Percentiles rank a stretch among this genome's conserved stretches.
Evolutionary conservation across 164 flowering plant species (phyloP).

Genomic region (Vitis labrusca): DNA sequence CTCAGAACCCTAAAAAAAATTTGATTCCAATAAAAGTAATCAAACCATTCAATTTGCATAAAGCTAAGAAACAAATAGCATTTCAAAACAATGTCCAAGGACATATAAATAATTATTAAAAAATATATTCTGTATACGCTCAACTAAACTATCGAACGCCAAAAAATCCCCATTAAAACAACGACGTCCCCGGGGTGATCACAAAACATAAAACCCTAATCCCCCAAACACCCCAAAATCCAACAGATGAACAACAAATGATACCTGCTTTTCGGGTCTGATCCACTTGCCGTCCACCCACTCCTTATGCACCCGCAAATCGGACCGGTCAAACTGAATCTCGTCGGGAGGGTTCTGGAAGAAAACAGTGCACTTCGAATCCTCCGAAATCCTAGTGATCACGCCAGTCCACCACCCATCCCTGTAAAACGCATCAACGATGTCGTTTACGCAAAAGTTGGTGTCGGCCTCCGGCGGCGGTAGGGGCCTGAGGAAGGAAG

Average conservation of each 20-base stretch:
- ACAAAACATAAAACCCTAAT: no score
- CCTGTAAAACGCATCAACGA: conserved; percentile 29
- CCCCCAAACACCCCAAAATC: no score
- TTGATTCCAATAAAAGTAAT: no score
- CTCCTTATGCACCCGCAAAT: conserved; percentile 22
- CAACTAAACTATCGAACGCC: no score
- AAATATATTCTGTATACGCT: no score
- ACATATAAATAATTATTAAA: no score
- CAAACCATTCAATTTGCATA: no score
- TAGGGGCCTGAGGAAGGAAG: conserved; percentile 20
- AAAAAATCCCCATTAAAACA: not conserved
- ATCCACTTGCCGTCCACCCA: conserved; percentile 35
- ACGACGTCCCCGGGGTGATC: not conserved
- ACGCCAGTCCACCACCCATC: conserved; percentile 50
- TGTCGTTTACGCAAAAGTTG: conserved; percentile 23
- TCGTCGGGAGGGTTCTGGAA: conserved; percentile 31
- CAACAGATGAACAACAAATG: no score
- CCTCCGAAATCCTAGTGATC: conserved; percentile 16
- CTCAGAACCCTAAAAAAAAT: no score
- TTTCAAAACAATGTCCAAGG: no score
- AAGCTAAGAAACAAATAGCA: no score
- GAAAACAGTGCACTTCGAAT: conserved; percentile 18
- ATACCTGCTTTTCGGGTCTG: conserved; percentile 26
- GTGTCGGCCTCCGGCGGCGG: conserved; percentile 17
- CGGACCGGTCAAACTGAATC: conserved; percentile 9